Evolutionary conservation across 164 flowering plant genomes (phyloP).

Genomic region (Platanus orientalis): DNA sequence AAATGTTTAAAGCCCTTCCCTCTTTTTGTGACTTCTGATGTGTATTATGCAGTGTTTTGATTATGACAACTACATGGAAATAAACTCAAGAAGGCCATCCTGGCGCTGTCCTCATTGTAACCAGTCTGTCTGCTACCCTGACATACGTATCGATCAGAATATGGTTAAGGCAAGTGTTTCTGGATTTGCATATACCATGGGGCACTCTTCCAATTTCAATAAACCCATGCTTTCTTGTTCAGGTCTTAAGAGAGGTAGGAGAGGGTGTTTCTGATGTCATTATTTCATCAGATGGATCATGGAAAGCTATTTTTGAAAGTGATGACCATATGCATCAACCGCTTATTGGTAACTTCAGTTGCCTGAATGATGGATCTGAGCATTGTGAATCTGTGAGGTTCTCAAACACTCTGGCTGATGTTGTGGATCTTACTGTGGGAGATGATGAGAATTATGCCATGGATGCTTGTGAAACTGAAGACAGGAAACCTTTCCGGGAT

Average conservation of each 20-base stretch:
- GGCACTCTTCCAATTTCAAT: neutral
- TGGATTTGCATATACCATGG: neutral
- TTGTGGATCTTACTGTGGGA: constrained; percentile 58
- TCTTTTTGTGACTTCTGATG: neutral
- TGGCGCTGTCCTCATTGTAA: constrained; percentile 97
- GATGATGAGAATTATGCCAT: constrained; percentile 28
- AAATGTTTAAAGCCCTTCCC: neutral
- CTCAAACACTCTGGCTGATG: constrained; percentile 12
- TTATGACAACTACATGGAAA: constrained; percentile 56
- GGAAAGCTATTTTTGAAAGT: constrained; percentile 45
- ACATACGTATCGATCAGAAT: constrained; percentile 64
- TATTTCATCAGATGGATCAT: constrained; percentile 72
- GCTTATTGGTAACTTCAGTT: constrained; percentile 5
- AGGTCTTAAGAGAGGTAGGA: constrained; percentile 68
- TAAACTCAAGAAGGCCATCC: constrained; percentile 67
- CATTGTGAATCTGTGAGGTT: constrained; percentile 15
- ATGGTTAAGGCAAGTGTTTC: constrained; percentile 55
- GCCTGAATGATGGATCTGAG: constrained; percentile 25
- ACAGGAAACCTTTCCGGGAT: constrained; percentile 44
- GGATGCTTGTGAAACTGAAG: constrained; percentile 31
- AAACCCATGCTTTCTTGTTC: constrained; percentile 2
- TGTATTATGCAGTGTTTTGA: constrained; percentile 64
- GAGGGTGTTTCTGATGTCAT: constrained; percentile 50
- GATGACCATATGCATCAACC: constrained; percentile 23
- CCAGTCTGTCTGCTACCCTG: constrained; percentile 55